A percentile compares a stretch with the other conserved stretches of the same genome.
These are phyloP conservation scores for Colletotrichum spinosum DNA, from an alignment of 2,329 filamentous ascomycete genomes.

Conservation along the genomic window DNA sequence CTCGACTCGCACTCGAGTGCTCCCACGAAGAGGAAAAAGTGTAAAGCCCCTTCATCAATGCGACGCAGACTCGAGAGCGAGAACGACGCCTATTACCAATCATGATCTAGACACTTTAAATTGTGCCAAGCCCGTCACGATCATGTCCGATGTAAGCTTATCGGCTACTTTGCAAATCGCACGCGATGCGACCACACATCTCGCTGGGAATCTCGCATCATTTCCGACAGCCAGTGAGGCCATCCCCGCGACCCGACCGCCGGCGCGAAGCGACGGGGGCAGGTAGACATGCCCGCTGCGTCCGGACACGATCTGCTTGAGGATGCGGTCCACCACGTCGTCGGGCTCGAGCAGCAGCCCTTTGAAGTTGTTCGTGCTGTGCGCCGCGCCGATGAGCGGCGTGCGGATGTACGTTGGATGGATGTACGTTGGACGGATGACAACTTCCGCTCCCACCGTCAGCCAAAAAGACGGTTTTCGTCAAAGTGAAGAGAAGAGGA, in stretches of 20 bases:
- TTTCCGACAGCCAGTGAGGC: slow-evolving; percentile 11
- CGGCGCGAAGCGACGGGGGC: background rate
- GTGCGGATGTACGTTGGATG: slow-evolving; percentile 23
- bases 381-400: slow-evolving; percentile 20
- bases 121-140: too few species aligned
- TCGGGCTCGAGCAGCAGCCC: slow-evolving; percentile 24
- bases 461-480: background rate
- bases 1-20: too few species aligned
- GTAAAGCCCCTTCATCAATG: too few species aligned
- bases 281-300: slow-evolving; percentile 29
- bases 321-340: slow-evolving; percentile 19
- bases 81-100: too few species aligned
- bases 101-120: background rate
- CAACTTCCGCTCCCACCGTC: background rate
- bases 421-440: slow-evolving; percentile 19
- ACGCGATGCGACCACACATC: background rate
- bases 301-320: slow-evolving; percentile 26
- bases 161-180: too few species aligned
- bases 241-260: slow-evolving; percentile 3
- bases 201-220: slow-evolving; percentile 12
- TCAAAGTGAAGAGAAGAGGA: too few species aligned
- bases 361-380: slow-evolving; percentile 17
- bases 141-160: too few species aligned
- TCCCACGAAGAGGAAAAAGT: too few species aligned
- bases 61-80: too few species aligned